Evolutionary conservation across 768 basidiomycete species (phyloP).

Genomic region (Podaxis sp.): DNA sequence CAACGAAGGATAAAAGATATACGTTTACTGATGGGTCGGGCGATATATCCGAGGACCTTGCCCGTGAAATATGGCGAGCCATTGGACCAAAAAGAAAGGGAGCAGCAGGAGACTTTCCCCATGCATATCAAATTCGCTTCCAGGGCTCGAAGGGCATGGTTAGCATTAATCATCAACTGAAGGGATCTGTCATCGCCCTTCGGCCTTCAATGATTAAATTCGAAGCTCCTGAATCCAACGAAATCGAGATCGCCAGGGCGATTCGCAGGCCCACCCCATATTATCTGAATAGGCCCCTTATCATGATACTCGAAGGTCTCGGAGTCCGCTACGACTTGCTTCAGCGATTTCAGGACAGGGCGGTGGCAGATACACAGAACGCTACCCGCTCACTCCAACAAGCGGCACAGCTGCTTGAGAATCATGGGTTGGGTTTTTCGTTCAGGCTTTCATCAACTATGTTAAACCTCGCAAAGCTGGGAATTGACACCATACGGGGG

Average conservation of each 20-base stretch:
- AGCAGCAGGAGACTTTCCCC: slow-evolving; percentile 32
- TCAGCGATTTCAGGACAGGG: slow-evolving; percentile 46
- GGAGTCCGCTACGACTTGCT: slow-evolving; percentile 55
- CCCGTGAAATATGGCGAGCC: slow-evolving; percentile 42
- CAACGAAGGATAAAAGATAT: slow-evolving; percentile 29
- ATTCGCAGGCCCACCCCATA: slow-evolving; percentile 59
- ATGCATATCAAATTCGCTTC: slow-evolving; percentile 59
- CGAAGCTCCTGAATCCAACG: slow-evolving; percentile 38
- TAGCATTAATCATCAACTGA: slow-evolving; percentile 51
- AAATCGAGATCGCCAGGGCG: slow-evolving; percentile 60
- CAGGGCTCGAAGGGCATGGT: slow-evolving; percentile 63
- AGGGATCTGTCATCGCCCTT: slow-evolving; percentile 43
- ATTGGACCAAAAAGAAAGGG: slow-evolving; percentile 28
- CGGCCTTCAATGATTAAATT: slow-evolving; percentile 71
- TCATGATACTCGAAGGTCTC: slow-evolving; percentile 60
- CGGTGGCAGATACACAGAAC: slow-evolving; percentile 42
- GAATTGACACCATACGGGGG: slow-evolving; percentile 29
- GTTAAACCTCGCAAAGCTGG: slow-evolving; percentile 44
- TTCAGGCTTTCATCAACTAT: slow-evolving; percentile 54
- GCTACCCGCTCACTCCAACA: slow-evolving; percentile 39
- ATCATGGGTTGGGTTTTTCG: slow-evolving; percentile 53
- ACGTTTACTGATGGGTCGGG: slow-evolving; percentile 72
- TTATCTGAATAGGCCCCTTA: slow-evolving; percentile 58
- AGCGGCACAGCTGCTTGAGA: slow-evolving; percentile 49
- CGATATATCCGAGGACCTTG: slow-evolving; percentile 54